Evolutionary conservation across 164 flowering plant species (phyloP), one percentile per base, ranked within the genome.

Genomic region (Liriodendron chinense): DNA sequence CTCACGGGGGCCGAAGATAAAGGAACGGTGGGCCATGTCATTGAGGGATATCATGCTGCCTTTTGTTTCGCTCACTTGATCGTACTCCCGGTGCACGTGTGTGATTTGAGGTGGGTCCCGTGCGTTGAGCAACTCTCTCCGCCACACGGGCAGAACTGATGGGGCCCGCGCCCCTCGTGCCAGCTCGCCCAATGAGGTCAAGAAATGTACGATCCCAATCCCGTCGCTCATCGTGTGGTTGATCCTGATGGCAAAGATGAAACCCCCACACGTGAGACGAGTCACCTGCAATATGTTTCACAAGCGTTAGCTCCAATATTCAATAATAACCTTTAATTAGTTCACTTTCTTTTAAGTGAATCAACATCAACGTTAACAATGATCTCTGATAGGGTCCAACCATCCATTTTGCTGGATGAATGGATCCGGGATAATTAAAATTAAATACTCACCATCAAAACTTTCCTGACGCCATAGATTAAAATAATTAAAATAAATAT

Each of bases 201-300:
- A 12, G 78, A 86, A 82, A 28, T 81, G 85, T 59, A 73, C 70
- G 1, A 81, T 0, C 0, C 87, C 87, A 0, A 26, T 0, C 6
- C 68, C 85, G 22, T 86, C 89, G 26, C 69, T 7, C 78, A 86
- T 78, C 2, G 82, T 76, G 74, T 86, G 89, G 78, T 86, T 86
- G 8, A 77, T 22, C 0, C 85, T 72, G 10, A 81, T 16, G 2
- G 78, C 82, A 0, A 82, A 73, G 23, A 78, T 70, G 77, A 84
- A 81, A 4, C 87, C 89, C 6, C 89, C 89, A 48, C 89, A 86
- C 10, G n/a, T 57, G 6, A 86, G 66, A 6, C 86, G 81, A 24
- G 92, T 90, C 88, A 79, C 65, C 25, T 66, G 28, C 0, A 13
- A 13, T 26, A 24, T 16, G 43, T 34, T 28, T 28, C 34, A 2